Conservation (phyloP, 805 yeast genomes). For the Barnettozyma botsteinii region DNA sequence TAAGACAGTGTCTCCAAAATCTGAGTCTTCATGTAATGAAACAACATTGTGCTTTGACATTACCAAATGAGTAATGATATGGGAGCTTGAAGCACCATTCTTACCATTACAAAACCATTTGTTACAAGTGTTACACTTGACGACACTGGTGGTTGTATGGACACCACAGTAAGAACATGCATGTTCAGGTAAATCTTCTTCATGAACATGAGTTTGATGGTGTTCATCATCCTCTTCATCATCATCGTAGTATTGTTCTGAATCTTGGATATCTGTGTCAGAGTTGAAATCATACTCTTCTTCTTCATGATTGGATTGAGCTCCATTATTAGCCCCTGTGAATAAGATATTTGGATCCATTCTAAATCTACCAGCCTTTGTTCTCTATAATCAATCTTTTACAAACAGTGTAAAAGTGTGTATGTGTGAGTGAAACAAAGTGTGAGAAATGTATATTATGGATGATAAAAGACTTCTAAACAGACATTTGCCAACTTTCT, state of each 20-base stretch:
- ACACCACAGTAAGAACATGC: conserved; percentile 73
- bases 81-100: conserved; percentile 56
- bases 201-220: conserved; percentile 7
- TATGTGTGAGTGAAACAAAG: too few relatives aligned
- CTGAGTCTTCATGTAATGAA: conserved; percentile 70
- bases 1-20: conserved; percentile 77
- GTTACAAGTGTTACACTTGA: conserved; percentile 68
- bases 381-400: too few relatives aligned
- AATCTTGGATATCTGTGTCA: conserved; percentile 6
- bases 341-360: conserved; percentile 25
- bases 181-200: conserved; percentile 29
- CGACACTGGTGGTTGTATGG: conserved; percentile 55
- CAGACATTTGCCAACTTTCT: background rate
- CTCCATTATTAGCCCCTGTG: conserved; percentile 1
- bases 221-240: conserved; percentile 11
- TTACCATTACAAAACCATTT: conserved; percentile 89
- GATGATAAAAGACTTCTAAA: too few relatives aligned
- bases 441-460: too few relatives aligned
- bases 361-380: too few relatives aligned
- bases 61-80: conserved; percentile 81
- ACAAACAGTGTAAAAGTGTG: too few relatives aligned
- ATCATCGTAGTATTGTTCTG: conserved; percentile 17
- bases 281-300: conserved; percentile 8
- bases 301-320: background rate
- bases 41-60: conserved; percentile 72